A percentile compares a stretch with the other conserved stretches of the same genome.
Evolutionary conservation across 805 yeast genomes (phyloP).

Genomic region (Kuraishia ogatae): DNA sequence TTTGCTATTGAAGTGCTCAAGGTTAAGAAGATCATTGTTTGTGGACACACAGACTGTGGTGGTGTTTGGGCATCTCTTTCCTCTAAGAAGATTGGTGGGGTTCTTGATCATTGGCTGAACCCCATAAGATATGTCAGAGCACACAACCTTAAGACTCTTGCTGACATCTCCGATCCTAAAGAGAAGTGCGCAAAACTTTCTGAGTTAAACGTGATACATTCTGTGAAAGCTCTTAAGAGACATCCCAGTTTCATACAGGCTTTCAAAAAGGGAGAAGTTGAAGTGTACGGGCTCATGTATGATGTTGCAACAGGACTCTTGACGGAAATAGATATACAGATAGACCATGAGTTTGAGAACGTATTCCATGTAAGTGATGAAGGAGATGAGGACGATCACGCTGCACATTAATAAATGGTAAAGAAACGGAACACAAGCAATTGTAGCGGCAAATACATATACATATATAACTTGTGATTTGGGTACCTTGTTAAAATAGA

Average conservation of each 20-base stretch:
- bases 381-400: constrained; percentile 11
- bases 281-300: constrained; percentile 78
- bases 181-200: constrained; percentile 54
- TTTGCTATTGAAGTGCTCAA: constrained; percentile 80
- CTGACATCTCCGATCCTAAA: constrained; percentile 38
- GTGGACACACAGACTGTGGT: constrained; percentile 96
- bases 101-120: constrained; percentile 64
- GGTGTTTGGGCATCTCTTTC: constrained; percentile 79
- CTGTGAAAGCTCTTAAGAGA: constrained; percentile 56
- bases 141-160: constrained; percentile 41
- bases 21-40: constrained; percentile 72
- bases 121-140: constrained; percentile 64
- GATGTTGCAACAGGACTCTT: constrained; percentile 73
- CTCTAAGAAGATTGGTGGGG: constrained; percentile 55
- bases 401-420: background rate
- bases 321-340: constrained; percentile 20
- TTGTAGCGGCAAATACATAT: background rate
- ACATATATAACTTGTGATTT: background rate
- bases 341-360: constrained; percentile 9
- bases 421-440: background rate
- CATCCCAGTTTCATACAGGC: constrained; percentile 67
- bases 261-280: constrained; percentile 48
- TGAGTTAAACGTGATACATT: constrained; percentile 68
- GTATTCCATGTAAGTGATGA: constrained; percentile 11
- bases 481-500: background rate